Evolutionary conservation across 805 yeast species (phyloP).

Genomic region (Jamesozyma lodderae): DNA sequence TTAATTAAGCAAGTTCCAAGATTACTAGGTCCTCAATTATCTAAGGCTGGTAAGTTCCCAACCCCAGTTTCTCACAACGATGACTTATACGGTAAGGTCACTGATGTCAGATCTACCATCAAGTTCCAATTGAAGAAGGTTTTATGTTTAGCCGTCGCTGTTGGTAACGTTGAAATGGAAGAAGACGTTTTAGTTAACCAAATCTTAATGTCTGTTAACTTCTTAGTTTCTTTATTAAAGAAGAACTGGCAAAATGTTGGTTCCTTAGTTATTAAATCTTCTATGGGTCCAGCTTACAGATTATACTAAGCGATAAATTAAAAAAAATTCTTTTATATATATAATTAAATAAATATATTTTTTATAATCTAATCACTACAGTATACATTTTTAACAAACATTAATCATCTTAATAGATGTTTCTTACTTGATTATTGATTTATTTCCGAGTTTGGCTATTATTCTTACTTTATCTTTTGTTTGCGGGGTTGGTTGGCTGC

Average conservation of each 20-base stretch:
- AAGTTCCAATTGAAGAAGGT: conserved; percentile 99
- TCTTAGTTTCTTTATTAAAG: conserved; percentile 97
- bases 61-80: conserved; percentile 99
- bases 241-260: conserved; percentile 99
- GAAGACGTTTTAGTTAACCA: conserved; percentile 94
- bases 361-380: too few relatives aligned
- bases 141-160: conserved; percentile 97
- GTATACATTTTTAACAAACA: too few relatives aligned
- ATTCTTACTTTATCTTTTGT: too few relatives aligned
- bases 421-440: too few relatives aligned
- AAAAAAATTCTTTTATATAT: conserved; percentile 3
- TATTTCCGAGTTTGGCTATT: too few relatives aligned
- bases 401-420: too few relatives aligned
- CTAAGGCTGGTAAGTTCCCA: conserved; percentile 99
- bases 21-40: conserved; percentile 98
- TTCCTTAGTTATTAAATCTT: conserved; percentile 95
- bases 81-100: conserved; percentile 91
- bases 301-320: conserved; percentile 60
- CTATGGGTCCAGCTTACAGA: conserved; percentile 99
- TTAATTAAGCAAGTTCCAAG: conserved; percentile 99
- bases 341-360: too few relatives aligned
- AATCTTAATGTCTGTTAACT: conserved; percentile 97
- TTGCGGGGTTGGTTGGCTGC: too few relatives aligned
- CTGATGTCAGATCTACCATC: conserved; percentile 97
- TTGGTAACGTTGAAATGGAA: conserved; percentile 99